These are phyloP conservation scores for Begonia loranthoides DNA, from an alignment of 306 rosid genomes.

Conservation along the genomic window DNA sequence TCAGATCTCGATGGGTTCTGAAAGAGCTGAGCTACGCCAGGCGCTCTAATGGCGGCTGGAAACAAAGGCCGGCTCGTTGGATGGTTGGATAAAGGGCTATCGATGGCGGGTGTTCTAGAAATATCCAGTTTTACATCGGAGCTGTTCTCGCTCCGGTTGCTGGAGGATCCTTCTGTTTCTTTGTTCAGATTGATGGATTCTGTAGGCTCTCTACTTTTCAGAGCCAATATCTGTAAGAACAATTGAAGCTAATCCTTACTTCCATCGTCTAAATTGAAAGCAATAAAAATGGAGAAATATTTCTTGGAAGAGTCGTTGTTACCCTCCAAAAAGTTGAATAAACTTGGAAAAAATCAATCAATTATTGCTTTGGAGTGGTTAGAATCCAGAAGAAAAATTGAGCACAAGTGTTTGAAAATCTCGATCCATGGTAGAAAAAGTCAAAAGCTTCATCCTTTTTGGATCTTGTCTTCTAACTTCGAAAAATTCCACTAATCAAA, in stretches of 20 bases:
- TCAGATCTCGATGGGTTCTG: slow-evolving; percentile 71
- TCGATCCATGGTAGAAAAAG: too few species aligned
- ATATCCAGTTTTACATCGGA: slow-evolving; percentile 87
- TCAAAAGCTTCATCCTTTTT: too few species aligned
- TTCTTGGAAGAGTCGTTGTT: too few species aligned
- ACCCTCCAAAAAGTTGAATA: too few species aligned
- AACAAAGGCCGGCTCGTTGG: slow-evolving; percentile 42
- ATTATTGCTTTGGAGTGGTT: too few species aligned
- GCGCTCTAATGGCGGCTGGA: slow-evolving; percentile 52
- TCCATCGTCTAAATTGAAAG: slow-evolving; percentile 1
- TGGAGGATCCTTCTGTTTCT: slow-evolving; percentile 97
- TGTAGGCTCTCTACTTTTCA: slow-evolving; percentile 88
- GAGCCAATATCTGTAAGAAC: slow-evolving; percentile 54
- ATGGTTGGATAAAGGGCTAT: slow-evolving; percentile 60
- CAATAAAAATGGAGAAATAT: neutral
- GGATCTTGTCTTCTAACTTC: too few species aligned
- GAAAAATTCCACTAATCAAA: slow-evolving; percentile 1
- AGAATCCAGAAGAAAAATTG: too few species aligned
- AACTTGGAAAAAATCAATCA: too few species aligned
- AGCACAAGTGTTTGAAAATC: too few species aligned
- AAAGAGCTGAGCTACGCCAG: slow-evolving; percentile 47
- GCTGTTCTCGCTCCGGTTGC: slow-evolving; percentile 95
- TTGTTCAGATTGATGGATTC: slow-evolving; percentile 92
- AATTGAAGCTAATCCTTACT: neutral
- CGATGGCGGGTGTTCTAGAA: slow-evolving; percentile 75